Conservation (phyloP, 176 grass and related monocot species). For the Oryza longistaminata region DNA sequence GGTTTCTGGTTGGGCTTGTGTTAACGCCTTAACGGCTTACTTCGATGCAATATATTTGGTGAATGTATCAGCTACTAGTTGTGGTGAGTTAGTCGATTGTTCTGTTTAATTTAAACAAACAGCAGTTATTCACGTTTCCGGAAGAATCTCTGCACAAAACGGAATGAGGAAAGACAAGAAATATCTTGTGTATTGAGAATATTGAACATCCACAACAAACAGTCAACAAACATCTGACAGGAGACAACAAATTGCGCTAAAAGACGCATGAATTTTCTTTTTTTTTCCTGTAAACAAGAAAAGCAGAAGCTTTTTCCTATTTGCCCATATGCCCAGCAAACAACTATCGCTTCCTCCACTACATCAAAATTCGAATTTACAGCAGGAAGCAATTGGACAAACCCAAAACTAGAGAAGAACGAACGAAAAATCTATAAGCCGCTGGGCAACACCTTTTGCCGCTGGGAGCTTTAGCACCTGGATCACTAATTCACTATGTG, state of each 20-base stretch:
- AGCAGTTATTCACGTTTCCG: background rate
- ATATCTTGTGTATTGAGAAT: background rate
- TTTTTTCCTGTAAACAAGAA: constrained; percentile 12
- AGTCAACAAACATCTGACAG: background rate
- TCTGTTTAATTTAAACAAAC: background rate
- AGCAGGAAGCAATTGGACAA: constrained; percentile 42
- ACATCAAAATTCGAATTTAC: constrained; percentile 65
- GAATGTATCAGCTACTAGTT: background rate
- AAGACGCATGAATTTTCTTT: background rate
- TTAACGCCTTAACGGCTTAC: too few species aligned
- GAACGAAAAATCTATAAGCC: background rate
- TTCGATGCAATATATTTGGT: background rate
- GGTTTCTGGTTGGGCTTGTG: background rate
- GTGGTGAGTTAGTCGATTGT: background rate
- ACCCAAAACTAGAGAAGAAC: background rate
- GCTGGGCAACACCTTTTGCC: background rate
- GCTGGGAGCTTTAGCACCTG: background rate
- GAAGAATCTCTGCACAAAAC: background rate
- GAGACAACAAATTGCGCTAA: background rate
- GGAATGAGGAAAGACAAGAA: background rate
- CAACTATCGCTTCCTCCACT: constrained; percentile 41
- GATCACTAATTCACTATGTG: constrained; percentile 25
- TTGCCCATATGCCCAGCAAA: constrained; percentile 17
- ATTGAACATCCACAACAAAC: background rate
- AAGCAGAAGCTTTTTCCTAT: constrained; percentile 1